Evolutionary conservation across 306 rosid genomes (phyloP).

Genomic region (Oxytropis ochrocephala): DNA sequence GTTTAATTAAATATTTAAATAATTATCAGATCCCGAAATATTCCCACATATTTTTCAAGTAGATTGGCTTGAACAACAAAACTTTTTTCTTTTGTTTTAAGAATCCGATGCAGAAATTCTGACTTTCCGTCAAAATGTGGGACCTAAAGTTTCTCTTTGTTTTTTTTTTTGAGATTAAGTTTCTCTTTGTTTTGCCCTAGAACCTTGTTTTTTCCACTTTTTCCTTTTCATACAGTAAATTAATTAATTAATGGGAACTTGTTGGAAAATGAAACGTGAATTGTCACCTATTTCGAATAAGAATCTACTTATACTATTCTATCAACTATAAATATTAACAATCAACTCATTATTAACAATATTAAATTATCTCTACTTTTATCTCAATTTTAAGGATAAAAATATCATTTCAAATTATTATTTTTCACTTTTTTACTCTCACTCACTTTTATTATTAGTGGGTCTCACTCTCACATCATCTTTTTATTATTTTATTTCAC

Average conservation of each 20-base stretch:
- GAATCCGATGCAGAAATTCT: conserved; percentile 47
- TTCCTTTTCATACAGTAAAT: not conserved
- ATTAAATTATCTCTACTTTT: no score
- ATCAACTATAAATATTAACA: no score
- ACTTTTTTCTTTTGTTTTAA: not conserved
- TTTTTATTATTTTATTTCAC: no score
- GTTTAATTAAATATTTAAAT: not conserved
- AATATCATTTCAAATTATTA: no score
- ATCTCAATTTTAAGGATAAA: no score
- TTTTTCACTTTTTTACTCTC: no score
- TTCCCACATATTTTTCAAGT: conserved; percentile 27
- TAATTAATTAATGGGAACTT: not conserved
- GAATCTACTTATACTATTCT: no score
- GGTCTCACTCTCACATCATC: no score
- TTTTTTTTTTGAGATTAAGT: no score
- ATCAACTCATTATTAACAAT: no score
- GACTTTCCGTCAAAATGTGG: conserved; percentile 47
- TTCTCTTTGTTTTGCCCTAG: not conserved
- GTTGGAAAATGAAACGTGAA: not conserved
- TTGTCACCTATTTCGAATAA: not conserved
- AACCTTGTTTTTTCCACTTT: not conserved
- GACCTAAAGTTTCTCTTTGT: conserved; percentile 34
- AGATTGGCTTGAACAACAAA: not conserved
- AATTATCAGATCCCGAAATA: conserved; percentile 40
- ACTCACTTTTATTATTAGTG: no score